Evolutionary conservation across 2,329 filamentous ascomycete genomes (phyloP), one percentile per base, ranked within the genome.

Genomic region (Aspergillus neotritici): DNA sequence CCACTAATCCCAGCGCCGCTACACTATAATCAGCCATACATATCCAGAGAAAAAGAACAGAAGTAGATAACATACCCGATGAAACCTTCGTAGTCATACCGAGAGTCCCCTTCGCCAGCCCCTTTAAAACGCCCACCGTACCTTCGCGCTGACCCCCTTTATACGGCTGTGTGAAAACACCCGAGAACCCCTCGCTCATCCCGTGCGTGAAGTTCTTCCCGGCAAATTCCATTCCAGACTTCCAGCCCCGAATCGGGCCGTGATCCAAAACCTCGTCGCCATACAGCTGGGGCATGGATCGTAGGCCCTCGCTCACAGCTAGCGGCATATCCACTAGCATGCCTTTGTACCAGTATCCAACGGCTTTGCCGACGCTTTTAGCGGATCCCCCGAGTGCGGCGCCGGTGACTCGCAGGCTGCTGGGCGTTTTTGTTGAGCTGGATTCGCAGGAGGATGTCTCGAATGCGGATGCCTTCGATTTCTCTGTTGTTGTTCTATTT

Each of bases 281-380:
- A 39, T 65, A 67, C 5, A 67, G 46, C 13, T 44, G 56, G 0
- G 66, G 66, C 1, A 61, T 48, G 4, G 53, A 52, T 29, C 58
- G 53, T 11, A 67, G 44, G 3, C 64, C 64, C 41, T 68, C 61
- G 2, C 62, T 43, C 3, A 57, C 40, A 2, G 66, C 65, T 6
- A 60, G 50, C 0, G 65, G 65, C 11, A 67, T 38, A 34, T 67
- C 62, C 3, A 68, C 56, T 14, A 4, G 39, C 39, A 10, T 32
- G 21, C 4, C 17, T n/a, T n/a, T n/a, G n/a, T n/a, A n/a, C n/a
- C 34, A 15, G 31, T 10, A 31, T 17, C 13, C 13, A 11, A 30
- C 13, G 31, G 36, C 14, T 11, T 9, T 29, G 34, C 34, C n/a
- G n/a, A n/a, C n/a, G n/a, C n/a, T n/a, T n/a, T n/a, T n/a, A n/a